Conservation (phyloP, 2,329 filamentous ascomycete genomes). For the Verticillium isaacii region DNA sequence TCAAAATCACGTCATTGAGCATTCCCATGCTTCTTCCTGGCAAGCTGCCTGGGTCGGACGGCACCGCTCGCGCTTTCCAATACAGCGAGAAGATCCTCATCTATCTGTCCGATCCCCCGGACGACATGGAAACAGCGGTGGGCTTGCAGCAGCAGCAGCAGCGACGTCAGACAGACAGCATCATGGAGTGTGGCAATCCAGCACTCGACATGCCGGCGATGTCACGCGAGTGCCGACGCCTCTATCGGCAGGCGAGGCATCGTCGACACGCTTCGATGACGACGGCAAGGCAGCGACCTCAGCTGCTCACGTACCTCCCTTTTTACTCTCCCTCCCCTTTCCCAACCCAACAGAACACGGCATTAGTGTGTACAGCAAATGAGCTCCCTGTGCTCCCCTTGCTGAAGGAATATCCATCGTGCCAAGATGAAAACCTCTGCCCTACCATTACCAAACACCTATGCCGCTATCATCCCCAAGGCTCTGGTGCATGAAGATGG, state of each 20-base stretch:
- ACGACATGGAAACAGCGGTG: neutral
- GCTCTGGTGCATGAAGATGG: constrained; percentile 50
- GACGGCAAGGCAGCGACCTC: neutral
- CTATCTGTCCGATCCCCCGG: neutral
- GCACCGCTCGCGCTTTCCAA: neutral
- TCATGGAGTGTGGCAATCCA: neutral
- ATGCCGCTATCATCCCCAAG: constrained; percentile 20
- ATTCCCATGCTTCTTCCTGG: neutral
- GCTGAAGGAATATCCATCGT: constrained; percentile 54
- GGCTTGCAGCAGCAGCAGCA: neutral
- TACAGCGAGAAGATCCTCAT: neutral
- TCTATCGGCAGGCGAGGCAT: neutral
- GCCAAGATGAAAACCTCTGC: constrained; percentile 43
- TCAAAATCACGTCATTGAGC: neutral
- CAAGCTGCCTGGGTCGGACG: neutral
- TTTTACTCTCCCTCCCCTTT: neutral
- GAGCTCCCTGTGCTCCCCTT: constrained; percentile 45
- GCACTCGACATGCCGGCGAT: neutral
- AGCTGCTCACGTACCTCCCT: neutral
- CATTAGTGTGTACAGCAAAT: constrained; percentile 57
- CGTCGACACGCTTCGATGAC: neutral
- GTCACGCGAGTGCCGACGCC: neutral
- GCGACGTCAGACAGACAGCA: neutral
- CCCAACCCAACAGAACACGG: constrained; percentile 27
- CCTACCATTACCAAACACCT: constrained; percentile 57